Base-by-base conservation (phyloP, 1,284 basidiomycete species). In the Microbotryum violaceum region DNA sequence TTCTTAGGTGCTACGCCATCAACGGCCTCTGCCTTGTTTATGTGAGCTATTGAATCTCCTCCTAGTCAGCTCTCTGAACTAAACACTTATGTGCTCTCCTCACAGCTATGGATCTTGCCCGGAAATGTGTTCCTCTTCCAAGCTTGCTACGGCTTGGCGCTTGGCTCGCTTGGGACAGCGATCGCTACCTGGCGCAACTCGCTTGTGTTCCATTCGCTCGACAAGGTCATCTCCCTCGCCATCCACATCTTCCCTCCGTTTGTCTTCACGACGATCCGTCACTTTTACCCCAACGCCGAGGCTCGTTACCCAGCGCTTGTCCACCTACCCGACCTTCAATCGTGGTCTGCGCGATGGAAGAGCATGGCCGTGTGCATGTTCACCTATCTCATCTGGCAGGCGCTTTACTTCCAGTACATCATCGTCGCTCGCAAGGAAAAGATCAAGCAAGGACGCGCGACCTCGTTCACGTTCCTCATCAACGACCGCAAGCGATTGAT, bases 131-230 rank as follows among this genome's bases (percentile, higher is more conserved):
- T 69, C 48, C 66, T 74, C 20, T 73, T 74, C 60, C 63, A 70
- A 47, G 73, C 72, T 16, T 71, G 69, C 53, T 74, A 72, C 51
- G 71, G 72, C 27, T 64, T 74, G 6, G 63, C 71, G 7, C 71
- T 73, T 33, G 73, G 73, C 29, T 70, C 67, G n/a, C 61, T 71
- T 21, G 68, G 68, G 52, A 62, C 67, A 61, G 71, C 70, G n/a
- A 72, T 73, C 53, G 70, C 70, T n/a, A 73, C 70, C 0, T 74
- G 73, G 73, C 68, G 73, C 48, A 74, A 74, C 58, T 73, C 72
- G 45, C 69, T 74, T 50, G 73, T 74, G 20, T 74, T 74, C 59
- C 73, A 74, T 56, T 70, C 69, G 25, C 64, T 74, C 54, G 73
- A 74, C 62, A 74, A 74, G 67, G 68, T 74, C 59, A 74, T 71